Conservation (phyloP, 2,329 filamentous ascomycete species). For the Alternaria sp. region DNA sequence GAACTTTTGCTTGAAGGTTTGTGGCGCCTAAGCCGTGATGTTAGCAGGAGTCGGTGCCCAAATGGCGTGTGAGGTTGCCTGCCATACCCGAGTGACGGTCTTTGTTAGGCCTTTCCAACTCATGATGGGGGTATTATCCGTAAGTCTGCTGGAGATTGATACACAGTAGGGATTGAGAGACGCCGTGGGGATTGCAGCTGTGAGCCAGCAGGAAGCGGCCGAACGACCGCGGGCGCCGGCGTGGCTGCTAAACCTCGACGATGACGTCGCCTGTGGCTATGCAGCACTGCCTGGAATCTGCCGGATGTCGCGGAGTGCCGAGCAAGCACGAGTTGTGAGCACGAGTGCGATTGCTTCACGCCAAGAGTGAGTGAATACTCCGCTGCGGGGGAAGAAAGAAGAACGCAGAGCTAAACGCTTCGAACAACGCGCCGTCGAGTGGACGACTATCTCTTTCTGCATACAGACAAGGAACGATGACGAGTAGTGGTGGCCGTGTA, state of each 20-base stretch:
- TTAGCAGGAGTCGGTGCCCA: conserved; percentile 35
- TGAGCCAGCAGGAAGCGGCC: conserved; percentile 15
- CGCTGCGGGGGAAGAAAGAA: background rate
- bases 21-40: conserved; percentile 70
- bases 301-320: conserved; percentile 18
- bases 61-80: conserved; percentile 18
- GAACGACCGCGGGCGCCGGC: conserved; percentile 37
- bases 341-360: conserved; percentile 2
- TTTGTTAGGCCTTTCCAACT: conserved; percentile 98
- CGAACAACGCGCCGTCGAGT: background rate
- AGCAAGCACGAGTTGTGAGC: conserved; percentile 13
- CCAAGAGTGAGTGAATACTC: conserved; percentile 1
- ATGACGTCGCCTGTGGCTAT: conserved; percentile 23
- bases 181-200: conserved; percentile 10
- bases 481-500: background rate
- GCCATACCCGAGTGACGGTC: conserved; percentile 79
- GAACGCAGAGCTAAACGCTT: background rate
- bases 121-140: conserved; percentile 63
- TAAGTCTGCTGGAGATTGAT: conserved; percentile 17
- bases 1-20: conserved; percentile 89
- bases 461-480: conserved; percentile 13
- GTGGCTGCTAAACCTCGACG: conserved; percentile 31
- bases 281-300: conserved; percentile 12
- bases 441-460: conserved; percentile 6
- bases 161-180: conserved; percentile 15